These are phyloP conservation scores for Tripidium arundinaceum DNA, from an alignment of 202 grass and related monocot species.

Conservation along the genomic window DNA sequence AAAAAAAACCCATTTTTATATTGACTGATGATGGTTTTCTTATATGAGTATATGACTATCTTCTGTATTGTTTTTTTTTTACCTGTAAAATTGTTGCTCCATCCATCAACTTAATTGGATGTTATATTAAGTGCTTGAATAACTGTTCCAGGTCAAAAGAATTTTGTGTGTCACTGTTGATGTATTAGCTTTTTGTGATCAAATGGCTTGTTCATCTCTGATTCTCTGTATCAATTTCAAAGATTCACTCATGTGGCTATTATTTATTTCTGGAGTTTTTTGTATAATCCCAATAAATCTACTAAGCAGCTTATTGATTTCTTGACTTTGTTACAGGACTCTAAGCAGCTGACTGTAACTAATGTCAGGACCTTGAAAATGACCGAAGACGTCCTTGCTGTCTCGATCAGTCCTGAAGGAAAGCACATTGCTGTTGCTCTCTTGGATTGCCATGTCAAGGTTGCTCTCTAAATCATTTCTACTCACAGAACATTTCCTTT, in stretches of 20 bases:
- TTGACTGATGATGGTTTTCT: neutral
- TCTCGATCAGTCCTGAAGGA: constrained; percentile 67
- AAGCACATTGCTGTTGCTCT: constrained; percentile 93
- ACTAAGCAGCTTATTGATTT: constrained; percentile 11
- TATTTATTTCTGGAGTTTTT: neutral
- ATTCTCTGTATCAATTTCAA: neutral
- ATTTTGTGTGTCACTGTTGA: neutral
- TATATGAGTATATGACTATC: neutral
- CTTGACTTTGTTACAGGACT: constrained; percentile 54
- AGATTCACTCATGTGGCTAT: neutral
- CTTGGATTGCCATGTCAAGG: constrained; percentile 90
- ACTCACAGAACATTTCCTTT: neutral
- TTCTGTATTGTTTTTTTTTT: constrained; percentile 7
- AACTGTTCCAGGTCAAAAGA: neutral
- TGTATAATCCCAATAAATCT: neutral
- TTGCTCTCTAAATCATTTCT: constrained; percentile 11
- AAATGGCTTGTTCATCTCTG: neutral
- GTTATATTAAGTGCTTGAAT: neutral
- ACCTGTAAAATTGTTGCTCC: neutral
- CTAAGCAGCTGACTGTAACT: constrained; percentile 71
- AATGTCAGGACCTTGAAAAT: constrained; percentile 97
- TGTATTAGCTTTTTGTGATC: neutral
- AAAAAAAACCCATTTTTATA: constrained; percentile 1
- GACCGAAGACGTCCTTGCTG: constrained; percentile 81
- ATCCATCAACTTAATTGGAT: neutral